These are phyloP conservation scores for Cercophora sp. DNA, from an alignment of 495 filamentous ascomycete species.

Conservation along the genomic window DNA sequence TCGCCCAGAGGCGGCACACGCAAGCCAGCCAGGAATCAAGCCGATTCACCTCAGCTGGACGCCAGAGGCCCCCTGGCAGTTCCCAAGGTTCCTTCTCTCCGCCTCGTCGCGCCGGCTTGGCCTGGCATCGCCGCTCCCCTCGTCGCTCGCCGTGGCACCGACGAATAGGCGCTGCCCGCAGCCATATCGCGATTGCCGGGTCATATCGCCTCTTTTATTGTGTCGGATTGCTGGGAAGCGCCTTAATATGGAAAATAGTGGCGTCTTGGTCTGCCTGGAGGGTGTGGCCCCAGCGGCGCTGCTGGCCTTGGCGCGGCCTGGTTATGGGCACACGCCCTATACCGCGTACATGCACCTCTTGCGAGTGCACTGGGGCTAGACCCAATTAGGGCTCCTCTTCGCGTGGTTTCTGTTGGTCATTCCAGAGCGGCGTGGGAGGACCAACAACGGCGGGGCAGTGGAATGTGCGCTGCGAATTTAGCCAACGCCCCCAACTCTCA, in stretches of 20 bases:
- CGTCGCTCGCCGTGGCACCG: background rate
- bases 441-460: background rate
- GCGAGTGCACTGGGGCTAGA: background rate
- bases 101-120: background rate
- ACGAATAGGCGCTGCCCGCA: conserved; percentile 10
- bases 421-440: background rate
- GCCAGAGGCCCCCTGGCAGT: too few relatives aligned
- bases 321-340: conserved; percentile 8
- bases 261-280: conserved; percentile 14
- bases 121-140: too few relatives aligned
- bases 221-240: conserved; percentile 28
- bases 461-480: conserved; percentile 10
- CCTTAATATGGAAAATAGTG: conserved; percentile 39
- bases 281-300: conserved; percentile 7
- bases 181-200: conserved; percentile 28
- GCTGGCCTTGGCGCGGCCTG: conserved; percentile 7
- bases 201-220: conserved; percentile 30
- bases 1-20: conserved; percentile 10
- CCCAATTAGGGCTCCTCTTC: conserved; percentile 6
- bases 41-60: conserved; percentile 18
- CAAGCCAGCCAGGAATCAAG: conserved; percentile 24
- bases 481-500: conserved; percentile 6
- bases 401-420: conserved; percentile 35
- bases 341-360: background rate
- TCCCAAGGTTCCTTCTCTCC: background rate